These are phyloP conservation scores for Botrytis paeoniae DNA, from an alignment of 2,329 filamentous ascomycete genomes.

Conservation along the genomic window DNA sequence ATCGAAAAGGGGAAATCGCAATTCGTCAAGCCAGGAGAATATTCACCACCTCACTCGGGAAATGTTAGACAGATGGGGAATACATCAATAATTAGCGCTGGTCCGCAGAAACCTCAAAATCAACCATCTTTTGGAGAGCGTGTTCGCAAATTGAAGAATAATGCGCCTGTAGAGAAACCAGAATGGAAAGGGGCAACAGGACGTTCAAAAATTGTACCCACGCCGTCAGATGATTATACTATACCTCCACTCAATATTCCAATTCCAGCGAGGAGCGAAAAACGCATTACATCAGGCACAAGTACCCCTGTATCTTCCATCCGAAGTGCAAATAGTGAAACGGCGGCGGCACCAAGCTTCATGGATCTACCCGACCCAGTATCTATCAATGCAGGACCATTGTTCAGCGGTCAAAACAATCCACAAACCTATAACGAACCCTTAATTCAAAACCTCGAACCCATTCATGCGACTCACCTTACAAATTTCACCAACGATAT, in stretches of 20 bases:
- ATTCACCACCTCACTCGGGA: conserved; percentile 35
- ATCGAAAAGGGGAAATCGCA: conserved; percentile 53
- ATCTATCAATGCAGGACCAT: conserved; percentile 24
- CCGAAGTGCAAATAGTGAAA: conserved; percentile 32
- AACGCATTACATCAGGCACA: conserved; percentile 31
- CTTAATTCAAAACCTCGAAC: conserved; percentile 6
- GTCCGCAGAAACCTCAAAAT: conserved; percentile 32
- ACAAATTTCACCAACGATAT: background rate
- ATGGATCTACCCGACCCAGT: conserved; percentile 24
- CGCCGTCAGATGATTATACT: conserved; percentile 58
- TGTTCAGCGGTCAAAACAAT: conserved; percentile 23
- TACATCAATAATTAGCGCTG: conserved; percentile 33
- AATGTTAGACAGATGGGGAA: conserved; percentile 27
- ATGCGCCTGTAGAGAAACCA: conserved; percentile 42
- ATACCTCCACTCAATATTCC: conserved; percentile 54
- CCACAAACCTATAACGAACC: conserved; percentile 19
- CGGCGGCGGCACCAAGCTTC: conserved; percentile 28
- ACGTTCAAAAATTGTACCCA: conserved; percentile 59
- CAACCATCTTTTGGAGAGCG: conserved; percentile 45
- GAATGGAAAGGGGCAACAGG: conserved; percentile 74
- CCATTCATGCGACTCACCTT: background rate
- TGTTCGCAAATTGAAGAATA: conserved; percentile 43
- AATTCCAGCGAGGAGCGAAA: conserved; percentile 48
- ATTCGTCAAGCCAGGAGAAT: conserved; percentile 55
- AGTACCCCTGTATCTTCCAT: conserved; percentile 31